Base-by-base conservation (phyloP, 192 early-diverging fungal genomes). In the Coemansia sp. region DNA sequence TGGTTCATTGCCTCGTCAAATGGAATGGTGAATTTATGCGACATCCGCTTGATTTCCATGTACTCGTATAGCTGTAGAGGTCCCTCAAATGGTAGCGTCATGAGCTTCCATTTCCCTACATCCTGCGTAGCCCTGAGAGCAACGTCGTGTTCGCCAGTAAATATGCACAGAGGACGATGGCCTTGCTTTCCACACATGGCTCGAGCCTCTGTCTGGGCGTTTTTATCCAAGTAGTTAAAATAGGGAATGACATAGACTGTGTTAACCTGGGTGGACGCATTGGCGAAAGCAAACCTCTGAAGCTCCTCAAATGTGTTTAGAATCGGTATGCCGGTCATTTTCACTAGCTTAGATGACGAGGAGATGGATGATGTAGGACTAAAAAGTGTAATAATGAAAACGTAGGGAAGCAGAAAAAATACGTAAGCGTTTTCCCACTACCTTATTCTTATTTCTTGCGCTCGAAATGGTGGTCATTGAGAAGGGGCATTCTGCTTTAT, bases 151-250 rank as follows among this genome's bases (percentile, higher is more conserved):
- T 55, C 28, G 11, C 52, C 52, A 6, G 52, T 30, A 14, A 30
- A 55, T 3, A 55, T 55, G 13, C 28, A 55, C 26, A 55, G 14
- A 14, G 52, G 21, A 10, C 9, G 52, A 10, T 16, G 52, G 4
- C 26, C 28, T 11, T 30, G 21, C 28, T n/a, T 14, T 30, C n/a
- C 14, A 10, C 52, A 55, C 52, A 55, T 3, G 0, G 1, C 3
- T 16, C 14, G 28, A 10, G 52, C 52, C 26, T 53, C 52, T 11
- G 52, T 16, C 52, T 53, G 21, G 1, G 52, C 52, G 11, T 32
- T 53, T 30, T 9, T 30, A 30, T 53, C 52, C 52, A 53, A 26
- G n/a, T 53, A 53, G 28, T 53, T 30, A 53, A 53, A 53, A 13
- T 30, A 53, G 10, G 52, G 26, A 30, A 53, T 53, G 13, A 16